Base-by-base conservation (phyloP, 495 filamentous ascomycete genomes). In the Xylaria bambusicola region DNA sequence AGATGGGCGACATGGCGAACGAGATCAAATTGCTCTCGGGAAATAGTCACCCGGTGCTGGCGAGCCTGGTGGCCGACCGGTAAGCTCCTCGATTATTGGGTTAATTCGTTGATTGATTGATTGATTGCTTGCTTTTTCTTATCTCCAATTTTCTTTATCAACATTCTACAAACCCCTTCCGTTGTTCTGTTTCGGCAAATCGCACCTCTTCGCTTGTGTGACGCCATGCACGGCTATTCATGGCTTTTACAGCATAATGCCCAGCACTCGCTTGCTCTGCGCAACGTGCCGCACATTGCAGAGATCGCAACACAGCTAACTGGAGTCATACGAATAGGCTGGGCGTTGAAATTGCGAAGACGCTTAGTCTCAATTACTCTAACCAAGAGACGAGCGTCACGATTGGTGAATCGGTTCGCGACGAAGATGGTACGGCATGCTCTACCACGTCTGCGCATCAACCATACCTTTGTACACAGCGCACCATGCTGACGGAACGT, bases 351-450 rank as follows among this genome's bases (percentile, higher is more conserved):
- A 79, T 93, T 68, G 90, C 91, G 64, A 94, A 93, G 79, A 93
- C 96, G 48, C 86, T 96, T 79, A 91, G 92, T 60, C 81, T 96
- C 66, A 92, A 97, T 71, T 96, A 97, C 76, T 96, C 93, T 49
- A 98, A 98, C 79, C 92, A 97, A 67, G 94, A 98, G 72, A 97
- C 91, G 13, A 94, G 90, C 62, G 92, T 98, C 54, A 96, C 94
- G 12, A 95, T 98, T 61, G 93, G 93, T 71, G 94, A 98, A 75
- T 93, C 89, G 63, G 94, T 98, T 35, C 86, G 93, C 70, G 92
- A 98, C 75, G 93, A 97, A 81, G 93, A 97, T 86, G 68, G 89
- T 88, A 90, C 78, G 67, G 60, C 50, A 18, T 58, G 44, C 35
- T 46, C 35, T 49, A 18, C 48, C 59, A 53, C 17, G 48, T 36